These are phyloP conservation scores for Phaeosphaeria sp. DNA, from an alignment of 2,329 filamentous ascomycete species.

Conservation along the genomic window DNA sequence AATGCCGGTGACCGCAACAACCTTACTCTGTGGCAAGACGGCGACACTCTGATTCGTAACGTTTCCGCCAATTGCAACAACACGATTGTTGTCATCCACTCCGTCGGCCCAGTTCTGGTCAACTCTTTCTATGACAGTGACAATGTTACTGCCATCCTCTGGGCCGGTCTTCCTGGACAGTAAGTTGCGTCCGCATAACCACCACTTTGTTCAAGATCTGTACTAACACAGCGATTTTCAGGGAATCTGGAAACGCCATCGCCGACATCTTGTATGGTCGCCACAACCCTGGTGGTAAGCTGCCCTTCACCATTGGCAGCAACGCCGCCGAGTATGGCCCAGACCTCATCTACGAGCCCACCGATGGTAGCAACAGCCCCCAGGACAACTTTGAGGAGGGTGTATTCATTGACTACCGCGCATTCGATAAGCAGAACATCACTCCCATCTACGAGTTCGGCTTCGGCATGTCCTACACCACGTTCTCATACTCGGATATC, in stretches of 20 bases:
- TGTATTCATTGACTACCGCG: slow-evolving; percentile 81
- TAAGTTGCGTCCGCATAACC: background rate
- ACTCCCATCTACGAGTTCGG: slow-evolving; percentile 83
- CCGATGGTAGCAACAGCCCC: slow-evolving; percentile 70
- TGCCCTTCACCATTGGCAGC: slow-evolving; percentile 80
- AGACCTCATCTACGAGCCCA: slow-evolving; percentile 71
- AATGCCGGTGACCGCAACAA: slow-evolving; percentile 93
- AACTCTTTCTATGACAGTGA: slow-evolving; percentile 75
- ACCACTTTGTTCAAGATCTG: background rate
- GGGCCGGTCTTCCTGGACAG: slow-evolving; percentile 81
- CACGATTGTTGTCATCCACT: slow-evolving; percentile 91
- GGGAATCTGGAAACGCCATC: slow-evolving; percentile 78
- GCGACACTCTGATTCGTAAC: slow-evolving; percentile 80
- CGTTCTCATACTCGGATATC: slow-evolving; percentile 76
- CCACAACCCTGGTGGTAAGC: slow-evolving; percentile 77
- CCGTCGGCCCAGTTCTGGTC: slow-evolving; percentile 78
- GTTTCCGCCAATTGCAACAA: slow-evolving; percentile 81
- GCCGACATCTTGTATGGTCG: slow-evolving; percentile 84
- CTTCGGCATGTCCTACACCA: slow-evolving; percentile 81
- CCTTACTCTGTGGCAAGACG: slow-evolving; percentile 85
- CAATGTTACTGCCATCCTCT: slow-evolving; percentile 85
- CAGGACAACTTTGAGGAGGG: slow-evolving; percentile 80
- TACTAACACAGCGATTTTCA: background rate
- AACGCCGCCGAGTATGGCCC: slow-evolving; percentile 72
- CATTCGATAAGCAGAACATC: slow-evolving; percentile 71